phyloP scores from a whole-genome alignment of 495 filamentous ascomycete species.

The Xylaria palmicola region DNA sequence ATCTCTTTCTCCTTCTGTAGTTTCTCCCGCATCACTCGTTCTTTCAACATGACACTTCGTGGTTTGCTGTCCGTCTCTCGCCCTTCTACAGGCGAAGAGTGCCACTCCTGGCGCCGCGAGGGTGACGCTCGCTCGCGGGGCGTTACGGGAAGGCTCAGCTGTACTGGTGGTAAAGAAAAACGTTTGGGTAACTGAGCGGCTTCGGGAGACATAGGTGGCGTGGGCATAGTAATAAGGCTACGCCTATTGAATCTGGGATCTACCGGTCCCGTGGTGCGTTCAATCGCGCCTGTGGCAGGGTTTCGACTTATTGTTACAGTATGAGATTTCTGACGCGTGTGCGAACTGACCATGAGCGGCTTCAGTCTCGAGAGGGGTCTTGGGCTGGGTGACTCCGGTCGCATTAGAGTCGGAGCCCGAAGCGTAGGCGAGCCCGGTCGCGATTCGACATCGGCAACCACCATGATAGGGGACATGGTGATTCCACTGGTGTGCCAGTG shows the following conservation, averaged over 20 bases:
- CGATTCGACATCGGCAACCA: slow-evolving; percentile 22
- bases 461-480: slow-evolving; percentile 24
- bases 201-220: slow-evolving; percentile 19
- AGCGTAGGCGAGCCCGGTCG: slow-evolving; percentile 12
- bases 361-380: slow-evolving; percentile 11
- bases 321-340: slow-evolving; percentile 17
- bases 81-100: background rate
- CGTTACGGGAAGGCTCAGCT: slow-evolving; percentile 9
- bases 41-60: slow-evolving; percentile 9
- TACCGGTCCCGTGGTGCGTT: slow-evolving; percentile 10
- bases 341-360: slow-evolving; percentile 17
- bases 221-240: slow-evolving; percentile 23
- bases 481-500: slow-evolving; percentile 10
- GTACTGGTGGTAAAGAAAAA: slow-evolving; percentile 12
- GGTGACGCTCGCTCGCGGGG: background rate
- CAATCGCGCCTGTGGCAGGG: slow-evolving; percentile 18
- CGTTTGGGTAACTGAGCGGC: slow-evolving; percentile 8
- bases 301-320: slow-evolving; percentile 22
- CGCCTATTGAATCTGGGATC: slow-evolving; percentile 18
- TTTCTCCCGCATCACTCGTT: slow-evolving; percentile 24
- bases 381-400: background rate
- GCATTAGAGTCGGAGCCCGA: background rate
- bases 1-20: slow-evolving; percentile 26
- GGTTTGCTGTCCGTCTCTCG: background rate
- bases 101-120: background rate